A percentile compares a stretch with the other conserved stretches of the same genome.
These are phyloP conservation scores for Huntiella omanensis DNA, from an alignment of 2,329 filamentous ascomycete species.

Conservation along the genomic window DNA sequence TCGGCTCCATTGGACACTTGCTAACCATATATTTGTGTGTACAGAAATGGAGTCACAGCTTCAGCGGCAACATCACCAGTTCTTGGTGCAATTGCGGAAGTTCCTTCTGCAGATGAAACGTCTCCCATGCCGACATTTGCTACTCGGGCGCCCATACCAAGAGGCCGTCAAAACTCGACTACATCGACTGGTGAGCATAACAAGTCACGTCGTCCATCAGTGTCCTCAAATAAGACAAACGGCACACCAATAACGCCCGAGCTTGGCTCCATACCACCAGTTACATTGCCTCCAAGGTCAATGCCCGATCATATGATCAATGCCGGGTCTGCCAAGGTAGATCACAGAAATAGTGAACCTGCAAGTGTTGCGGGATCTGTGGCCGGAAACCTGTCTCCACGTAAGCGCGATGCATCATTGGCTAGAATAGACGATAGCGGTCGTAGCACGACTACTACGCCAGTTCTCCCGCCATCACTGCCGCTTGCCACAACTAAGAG, in stretches of 20 bases:
- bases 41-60: slow-evolving; percentile 23
- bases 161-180: slow-evolving; percentile 58
- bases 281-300: slow-evolving; percentile 1
- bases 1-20: background rate
- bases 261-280: slow-evolving; percentile 18
- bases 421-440: slow-evolving; percentile 4
- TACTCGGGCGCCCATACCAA: slow-evolving; percentile 46
- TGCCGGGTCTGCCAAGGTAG: no score
- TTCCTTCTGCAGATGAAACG: slow-evolving; percentile 18
- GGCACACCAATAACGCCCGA: slow-evolving; percentile 26
- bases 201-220: slow-evolving; percentile 36
- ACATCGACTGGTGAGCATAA: slow-evolving; percentile 37
- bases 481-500: slow-evolving; percentile 42
- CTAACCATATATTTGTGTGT: slow-evolving; percentile 7
- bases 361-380: no score
- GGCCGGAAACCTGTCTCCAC: background rate
- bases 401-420: slow-evolving; percentile 7
- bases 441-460: slow-evolving; percentile 17
- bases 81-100: slow-evolving; percentile 46
- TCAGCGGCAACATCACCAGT: slow-evolving; percentile 61
- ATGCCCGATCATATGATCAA: slow-evolving; percentile 12
- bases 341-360: no score
- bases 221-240: slow-evolving; percentile 42
- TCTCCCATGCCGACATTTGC: slow-evolving; percentile 16
- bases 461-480: slow-evolving; percentile 25